Evolutionary conservation across 768 basidiomycete species (phyloP).

Genomic region (Symmetrospora coprosmae): DNA sequence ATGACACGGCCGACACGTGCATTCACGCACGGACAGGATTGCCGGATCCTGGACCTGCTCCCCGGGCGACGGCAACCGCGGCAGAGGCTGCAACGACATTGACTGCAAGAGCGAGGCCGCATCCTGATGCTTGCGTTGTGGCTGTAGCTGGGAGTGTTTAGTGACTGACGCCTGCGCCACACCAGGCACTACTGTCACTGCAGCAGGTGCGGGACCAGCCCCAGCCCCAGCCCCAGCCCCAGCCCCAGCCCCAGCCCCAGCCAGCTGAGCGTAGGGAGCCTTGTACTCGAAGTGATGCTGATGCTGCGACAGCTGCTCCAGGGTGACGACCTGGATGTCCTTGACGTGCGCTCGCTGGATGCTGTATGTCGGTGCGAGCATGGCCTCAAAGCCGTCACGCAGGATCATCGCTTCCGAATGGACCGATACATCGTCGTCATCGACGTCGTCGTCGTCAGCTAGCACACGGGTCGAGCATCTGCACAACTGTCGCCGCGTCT

Average conservation of each 20-base stretch:
- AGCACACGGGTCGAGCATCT: neutral
- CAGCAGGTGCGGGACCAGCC: neutral
- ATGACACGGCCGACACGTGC: neutral
- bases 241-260: neutral
- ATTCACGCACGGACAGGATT: slow-evolving; percentile 9
- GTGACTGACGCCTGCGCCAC: neutral
- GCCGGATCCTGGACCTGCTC: slow-evolving; percentile 8
- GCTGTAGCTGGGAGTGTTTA: neutral
- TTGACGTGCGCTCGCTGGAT: slow-evolving; percentile 2
- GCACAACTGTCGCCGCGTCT: neutral
- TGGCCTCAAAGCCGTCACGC: neutral
- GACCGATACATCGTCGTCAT: too few species aligned
- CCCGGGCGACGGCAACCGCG: neutral
- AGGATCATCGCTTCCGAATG: neutral
- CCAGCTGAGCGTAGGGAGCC: neutral
- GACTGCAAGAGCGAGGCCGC: neutral
- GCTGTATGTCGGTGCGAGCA: neutral
- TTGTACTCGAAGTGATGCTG: neutral
- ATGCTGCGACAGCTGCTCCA: neutral
- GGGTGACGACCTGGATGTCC: slow-evolving; percentile 9
- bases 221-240: neutral
- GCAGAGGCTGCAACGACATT: neutral
- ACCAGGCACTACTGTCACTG: neutral
- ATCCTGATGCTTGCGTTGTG: neutral
- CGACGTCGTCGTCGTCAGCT: too few species aligned